Conservation (phyloP, 352 stramenopile species). For the Globisporangium uncinulatum region DNA sequence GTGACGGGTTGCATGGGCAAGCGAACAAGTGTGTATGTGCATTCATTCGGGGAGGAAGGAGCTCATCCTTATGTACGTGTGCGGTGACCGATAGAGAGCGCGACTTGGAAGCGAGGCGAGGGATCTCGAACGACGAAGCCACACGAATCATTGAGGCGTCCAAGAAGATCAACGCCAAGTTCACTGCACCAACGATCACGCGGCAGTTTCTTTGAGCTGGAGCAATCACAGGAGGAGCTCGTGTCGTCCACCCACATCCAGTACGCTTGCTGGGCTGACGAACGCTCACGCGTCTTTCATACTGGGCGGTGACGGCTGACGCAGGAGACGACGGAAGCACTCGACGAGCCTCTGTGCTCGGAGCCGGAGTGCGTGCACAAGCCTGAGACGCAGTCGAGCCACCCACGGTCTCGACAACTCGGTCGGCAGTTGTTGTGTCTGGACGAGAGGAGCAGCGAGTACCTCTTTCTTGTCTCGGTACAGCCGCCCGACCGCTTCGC, state of each 20-base stretch:
- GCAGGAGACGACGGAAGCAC: constrained; percentile 5
- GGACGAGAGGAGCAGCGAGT: not conserved
- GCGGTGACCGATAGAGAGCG: constrained; percentile 36
- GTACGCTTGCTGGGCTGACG: too few species aligned
- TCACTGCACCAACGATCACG: constrained; percentile 75
- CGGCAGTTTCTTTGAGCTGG: constrained; percentile 67
- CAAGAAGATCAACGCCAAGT: constrained; percentile 82
- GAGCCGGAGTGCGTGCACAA: constrained; percentile 3
- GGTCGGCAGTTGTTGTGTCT: not conserved
- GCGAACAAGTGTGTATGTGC: not conserved
- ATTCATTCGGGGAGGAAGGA: not conserved
- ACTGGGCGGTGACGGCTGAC: constrained; percentile 1
- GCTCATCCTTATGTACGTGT: not conserved
- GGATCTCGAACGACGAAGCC: constrained; percentile 67
- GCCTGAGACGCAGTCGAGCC: not conserved
- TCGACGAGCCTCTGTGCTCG: not conserved
- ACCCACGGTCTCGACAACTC: not conserved
- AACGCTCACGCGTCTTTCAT: constrained; percentile 10
- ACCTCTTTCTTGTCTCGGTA: constrained; percentile 66
- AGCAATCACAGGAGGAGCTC: not conserved
- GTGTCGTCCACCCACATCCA: too few species aligned
- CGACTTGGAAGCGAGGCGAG: constrained; percentile 48
- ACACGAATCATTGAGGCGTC: constrained; percentile 70
- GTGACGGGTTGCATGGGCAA: too few species aligned
- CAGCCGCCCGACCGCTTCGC: constrained; percentile 51